phyloP scores from a whole-genome alignment of 208 protist species.

The Trypanosoma melophagium region DNA sequence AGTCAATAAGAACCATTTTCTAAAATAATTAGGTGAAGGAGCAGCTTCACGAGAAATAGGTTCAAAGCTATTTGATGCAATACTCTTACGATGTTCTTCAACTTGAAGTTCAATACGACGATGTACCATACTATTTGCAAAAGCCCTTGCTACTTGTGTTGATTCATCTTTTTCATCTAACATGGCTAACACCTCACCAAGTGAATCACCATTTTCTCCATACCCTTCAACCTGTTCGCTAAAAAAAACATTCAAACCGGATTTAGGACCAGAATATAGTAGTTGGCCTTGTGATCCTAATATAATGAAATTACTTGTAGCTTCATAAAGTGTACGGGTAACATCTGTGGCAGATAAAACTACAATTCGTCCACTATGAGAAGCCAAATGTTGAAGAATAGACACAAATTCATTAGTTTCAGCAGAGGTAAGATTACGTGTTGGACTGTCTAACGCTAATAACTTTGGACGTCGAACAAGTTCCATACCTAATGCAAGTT shows the following conservation, averaged over 20 bases:
- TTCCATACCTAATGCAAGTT: constrained; percentile 32
- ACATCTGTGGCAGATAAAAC: constrained; percentile 33
- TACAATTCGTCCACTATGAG: constrained; percentile 18
- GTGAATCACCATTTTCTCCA: constrained; percentile 32
- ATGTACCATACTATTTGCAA: constrained; percentile 24
- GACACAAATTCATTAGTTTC: constrained; percentile 24
- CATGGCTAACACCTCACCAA: constrained; percentile 47
- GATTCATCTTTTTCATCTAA: constrained; percentile 39
- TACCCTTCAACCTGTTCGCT: constrained; percentile 29
- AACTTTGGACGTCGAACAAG: constrained; percentile 32
- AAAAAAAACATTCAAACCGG: constrained; percentile 38
- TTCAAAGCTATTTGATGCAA: constrained; percentile 29
- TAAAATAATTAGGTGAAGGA: constrained; percentile 21
- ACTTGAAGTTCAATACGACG: constrained; percentile 28
- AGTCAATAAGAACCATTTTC: constrained; percentile 29
- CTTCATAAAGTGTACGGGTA: constrained; percentile 39
- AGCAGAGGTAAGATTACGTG: constrained; percentile 15
- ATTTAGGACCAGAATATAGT: constrained; percentile 39
- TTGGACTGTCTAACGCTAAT: constrained; percentile 30
- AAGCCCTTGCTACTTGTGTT: constrained; percentile 19
- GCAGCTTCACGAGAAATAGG: neutral
- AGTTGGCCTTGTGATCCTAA: constrained; percentile 35
- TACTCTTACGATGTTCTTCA: constrained; percentile 31
- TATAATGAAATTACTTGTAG: constrained; percentile 37
- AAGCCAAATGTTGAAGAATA: constrained; percentile 6